A percentile compares a stretch with the other conserved stretches of the same genome.
These are phyloP conservation scores for Helianthus annuus DNA, from an alignment of 129 eudicot genomes.

Conservation along the genomic window HanXRQr2.0-SUNRISE NC_035436.2:157496415-157496914, in stretches of 20 bases:
- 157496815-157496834: not conserved
- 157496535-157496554: not conserved
- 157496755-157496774: not conserved
- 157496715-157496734: not conserved
- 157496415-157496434: conserved; percentile 84
- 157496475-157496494: conserved; percentile 86
- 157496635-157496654: too few relatives aligned
- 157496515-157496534: not conserved
- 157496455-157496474: conserved; percentile 65
- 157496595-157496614: too few relatives aligned
- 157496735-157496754: not conserved
- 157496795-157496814: not conserved
- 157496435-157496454: conserved; percentile 75
- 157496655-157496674: too few relatives aligned
- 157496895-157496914: not conserved
- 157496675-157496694: not conserved
- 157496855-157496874: not conserved
- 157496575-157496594: not conserved
- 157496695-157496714: not conserved
- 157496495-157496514: conserved; percentile 74
- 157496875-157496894: not conserved
- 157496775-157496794: not conserved
- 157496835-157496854: not conserved
- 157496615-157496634: too few relatives aligned
- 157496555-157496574: conserved; percentile 5